Evolutionary conservation across 371 early-diverging fungal genomes (phyloP).

Genomic region (Conidiobolus incongruus): DNA sequence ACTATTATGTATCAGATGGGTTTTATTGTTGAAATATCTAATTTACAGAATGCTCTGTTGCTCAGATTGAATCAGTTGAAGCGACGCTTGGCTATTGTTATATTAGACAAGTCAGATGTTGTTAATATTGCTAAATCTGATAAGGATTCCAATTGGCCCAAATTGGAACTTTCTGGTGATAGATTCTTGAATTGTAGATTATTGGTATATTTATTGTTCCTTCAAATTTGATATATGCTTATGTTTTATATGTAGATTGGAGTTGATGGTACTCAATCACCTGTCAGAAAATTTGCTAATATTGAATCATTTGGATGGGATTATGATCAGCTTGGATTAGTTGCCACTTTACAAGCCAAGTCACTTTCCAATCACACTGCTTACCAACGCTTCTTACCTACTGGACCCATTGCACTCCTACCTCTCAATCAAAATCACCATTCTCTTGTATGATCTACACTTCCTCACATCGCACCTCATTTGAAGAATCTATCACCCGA

Average conservation of each 20-base stretch:
- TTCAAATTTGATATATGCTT: not conserved
- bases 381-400: constrained; percentile 86
- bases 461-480: constrained; percentile 29
- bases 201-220: not conserved
- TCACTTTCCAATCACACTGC: constrained; percentile 33
- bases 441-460: constrained; percentile 82
- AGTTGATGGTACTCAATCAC: constrained; percentile 79
- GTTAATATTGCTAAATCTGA: no score
- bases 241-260: constrained; percentile 46
- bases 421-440: constrained; percentile 40
- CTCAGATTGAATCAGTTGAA: no score
- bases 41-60: no score
- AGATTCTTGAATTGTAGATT: not conserved
- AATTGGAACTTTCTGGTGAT: not conserved
- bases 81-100: no score
- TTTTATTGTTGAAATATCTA: no score
- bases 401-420: constrained; percentile 80
- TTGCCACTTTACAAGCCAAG: constrained; percentile 49
- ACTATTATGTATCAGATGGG: no score
- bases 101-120: no score
- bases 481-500: constrained; percentile 29
- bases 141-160: no score
- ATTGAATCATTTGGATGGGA: constrained; percentile 75
- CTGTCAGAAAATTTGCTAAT: constrained; percentile 56
- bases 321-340: constrained; percentile 69